Base-by-base conservation (phyloP, 768 basidiomycete genomes). In the Panaeolus cyanescens region DNA sequence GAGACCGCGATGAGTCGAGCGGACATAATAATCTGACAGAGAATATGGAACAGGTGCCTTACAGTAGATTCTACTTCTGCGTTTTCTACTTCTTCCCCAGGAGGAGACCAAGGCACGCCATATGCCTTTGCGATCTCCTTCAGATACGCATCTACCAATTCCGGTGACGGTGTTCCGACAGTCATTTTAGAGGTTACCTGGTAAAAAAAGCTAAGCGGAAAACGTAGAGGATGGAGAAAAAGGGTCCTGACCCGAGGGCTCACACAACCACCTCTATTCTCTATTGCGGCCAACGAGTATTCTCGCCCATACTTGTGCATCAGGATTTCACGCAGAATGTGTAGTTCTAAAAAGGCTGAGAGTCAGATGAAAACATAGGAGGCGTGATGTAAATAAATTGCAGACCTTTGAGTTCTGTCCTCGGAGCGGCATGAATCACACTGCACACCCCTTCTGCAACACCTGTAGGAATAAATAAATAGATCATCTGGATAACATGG, bases 291-390 rank as follows among this genome's bases (percentile, higher is more conserved):
- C 17, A 88, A 65, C 15, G 95, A 86, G 72, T 93, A 99, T 53
- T 95, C 93, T 20, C 96, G 87, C 17, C 96, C 95, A 71, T 89
- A 97, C 77, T 97, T 97, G 72, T 95, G 92, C 91, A 96, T 92
- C 60, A 99, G 83, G 72, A 98, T 85, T 72, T 99, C 96, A 58
- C 97, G 88, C 56, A 98, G 75, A 34, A 94, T 79, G 65, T 97
- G 93, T 36, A 99, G 83, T 71, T 98, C 95, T 95, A 45, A 28
- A 64, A 19, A 17, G 53, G 6, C 20, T 37, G 8, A 45, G 42
- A 31, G 56, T 60, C n/a, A n/a, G 33, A 66, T 33, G 10, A 8
- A 28, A 22, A 36, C 8, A 32, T 36, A 30, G 39, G 34, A 7
- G 22, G 17, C 19, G 25, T 31, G 28, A 61, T 54, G 39, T 59